phyloP scores from a whole-genome alignment of 2,329 filamentous ascomycete genomes.

The Diaporthe ampelina region DNA sequence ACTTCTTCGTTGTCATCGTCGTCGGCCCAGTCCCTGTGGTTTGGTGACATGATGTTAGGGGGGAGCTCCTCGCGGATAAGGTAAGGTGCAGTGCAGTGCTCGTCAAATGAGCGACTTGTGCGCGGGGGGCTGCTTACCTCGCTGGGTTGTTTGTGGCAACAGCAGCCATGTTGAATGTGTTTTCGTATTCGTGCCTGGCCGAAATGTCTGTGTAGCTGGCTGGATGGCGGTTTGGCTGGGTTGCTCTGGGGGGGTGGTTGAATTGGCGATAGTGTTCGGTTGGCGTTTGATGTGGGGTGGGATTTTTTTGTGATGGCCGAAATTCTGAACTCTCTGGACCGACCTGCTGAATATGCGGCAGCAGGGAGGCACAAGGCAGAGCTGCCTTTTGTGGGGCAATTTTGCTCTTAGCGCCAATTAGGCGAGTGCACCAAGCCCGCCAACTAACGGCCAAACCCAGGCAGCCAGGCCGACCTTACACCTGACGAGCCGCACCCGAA shows the following conservation, averaged over 20 bases:
- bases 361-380: constrained; percentile 23
- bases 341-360: constrained; percentile 15
- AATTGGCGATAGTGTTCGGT: constrained; percentile 24
- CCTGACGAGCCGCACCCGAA: background rate
- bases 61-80: background rate
- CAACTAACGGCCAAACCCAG: background rate
- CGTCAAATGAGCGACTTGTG: background rate
- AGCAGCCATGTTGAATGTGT: constrained; percentile 22
- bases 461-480: background rate
- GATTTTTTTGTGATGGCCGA: constrained; percentile 39
- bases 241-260: background rate
- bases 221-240: background rate
- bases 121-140: constrained; percentile 16
- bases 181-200: background rate
- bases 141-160: constrained; percentile 35
- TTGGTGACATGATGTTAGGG: constrained; percentile 20
- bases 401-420: constrained; percentile 9
- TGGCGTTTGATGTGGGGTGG: constrained; percentile 33
- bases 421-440: background rate
- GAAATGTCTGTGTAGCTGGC: background rate
- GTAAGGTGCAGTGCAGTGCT: background rate
- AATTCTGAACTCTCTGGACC: constrained; percentile 18
- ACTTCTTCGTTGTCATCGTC: constrained; percentile 92
- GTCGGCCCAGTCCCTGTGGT: constrained; percentile 86
- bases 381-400: constrained; percentile 19